A percentile compares a stretch with the other conserved stretches of the same genome.
Evolutionary conservation across 2,329 filamentous ascomycete genomes (phyloP).

Genomic region (Pseudocercospora fijiensis): DNA sequence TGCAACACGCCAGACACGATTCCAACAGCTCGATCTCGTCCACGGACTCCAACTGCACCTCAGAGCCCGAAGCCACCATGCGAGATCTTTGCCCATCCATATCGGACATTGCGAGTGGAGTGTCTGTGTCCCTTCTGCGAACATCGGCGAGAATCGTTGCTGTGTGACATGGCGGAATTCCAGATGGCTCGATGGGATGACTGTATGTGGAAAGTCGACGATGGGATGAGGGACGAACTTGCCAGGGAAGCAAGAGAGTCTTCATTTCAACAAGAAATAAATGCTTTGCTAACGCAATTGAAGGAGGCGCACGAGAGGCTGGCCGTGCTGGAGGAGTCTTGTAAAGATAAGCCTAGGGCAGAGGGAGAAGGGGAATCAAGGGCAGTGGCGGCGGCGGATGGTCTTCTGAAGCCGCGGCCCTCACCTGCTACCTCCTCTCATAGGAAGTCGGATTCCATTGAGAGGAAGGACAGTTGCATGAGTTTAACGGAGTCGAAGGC

Average conservation of each 20-base stretch:
- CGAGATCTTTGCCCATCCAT: conserved; percentile 7
- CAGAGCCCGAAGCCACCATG: not conserved
- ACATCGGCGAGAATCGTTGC: not conserved
- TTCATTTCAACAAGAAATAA: not conserved
- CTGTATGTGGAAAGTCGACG: not conserved
- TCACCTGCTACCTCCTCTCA: not conserved
- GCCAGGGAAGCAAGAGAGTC: not conserved
- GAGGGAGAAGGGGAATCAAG: not conserved
- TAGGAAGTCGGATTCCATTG: not conserved
- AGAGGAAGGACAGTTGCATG: conserved; percentile 1
- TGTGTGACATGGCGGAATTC: not conserved
- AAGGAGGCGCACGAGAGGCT: not conserved
- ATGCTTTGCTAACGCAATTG: not conserved
- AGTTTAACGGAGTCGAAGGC: not conserved
- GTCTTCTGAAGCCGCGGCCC: not conserved
- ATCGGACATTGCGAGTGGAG: conserved; percentile 6
- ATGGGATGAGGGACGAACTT: not conserved
- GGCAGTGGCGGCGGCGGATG: not conserved
- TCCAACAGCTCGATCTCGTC: not conserved
- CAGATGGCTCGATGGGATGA: not conserved
- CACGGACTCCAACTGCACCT: not conserved
- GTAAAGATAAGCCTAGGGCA: not conserved
- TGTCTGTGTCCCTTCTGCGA: conserved; percentile 3
- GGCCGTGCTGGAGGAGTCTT: not conserved
- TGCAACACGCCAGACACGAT: not conserved